Evolutionary conservation across 1,284 basidiomycete genomes (phyloP), one percentile per base, ranked within the genome.

Genomic region (Heimioporus retisporus): DNA sequence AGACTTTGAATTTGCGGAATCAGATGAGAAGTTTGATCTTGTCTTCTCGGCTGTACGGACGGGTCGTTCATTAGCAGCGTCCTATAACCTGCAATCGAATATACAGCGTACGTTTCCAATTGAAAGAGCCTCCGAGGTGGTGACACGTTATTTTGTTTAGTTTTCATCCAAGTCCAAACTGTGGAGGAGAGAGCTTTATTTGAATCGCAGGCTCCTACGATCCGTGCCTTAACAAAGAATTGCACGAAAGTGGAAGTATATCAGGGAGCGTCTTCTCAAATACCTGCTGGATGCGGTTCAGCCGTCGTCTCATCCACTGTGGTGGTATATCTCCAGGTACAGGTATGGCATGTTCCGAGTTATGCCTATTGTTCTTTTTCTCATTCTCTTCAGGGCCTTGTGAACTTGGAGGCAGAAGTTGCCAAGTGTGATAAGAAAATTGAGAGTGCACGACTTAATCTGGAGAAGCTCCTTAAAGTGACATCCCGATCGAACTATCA

Each of bases 1-100:
- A 5, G 82, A 84, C 14, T 91, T 91, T 71, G 85, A 89, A 62
- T 96, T 93, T 73, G 82, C 88, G 15, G 85, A 93, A n/a, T 94
- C 92, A 0, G 93, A 93, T 67, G 90, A 89, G 72, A 86, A 92
- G 66, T 99, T 99, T 76, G 95, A 97, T 75, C 86, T 95, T 59
- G 92, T 97, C 46, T 96, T 98, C 80, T 85, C 88, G 31, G 89
- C 90, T 2, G 87, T 98, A 75, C 92, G 91, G 73, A 84, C 93
- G 3, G 90, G 94, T 16, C 91, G 98, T 48, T 97, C 95, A 0
- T 85, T 99, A 58, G 93, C 95, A 21, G 93, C 94, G 5, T 92
- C 93, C n/a, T 99, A 98, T 81, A 95, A 93, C 79, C 81, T 99
- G 57, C 94, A 96, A 72, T 93, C 85, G 50, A 94, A 98, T 75